Conservation (phyloP, 306 rosid genomes). For the Trichosanthes truncata region DNA sequence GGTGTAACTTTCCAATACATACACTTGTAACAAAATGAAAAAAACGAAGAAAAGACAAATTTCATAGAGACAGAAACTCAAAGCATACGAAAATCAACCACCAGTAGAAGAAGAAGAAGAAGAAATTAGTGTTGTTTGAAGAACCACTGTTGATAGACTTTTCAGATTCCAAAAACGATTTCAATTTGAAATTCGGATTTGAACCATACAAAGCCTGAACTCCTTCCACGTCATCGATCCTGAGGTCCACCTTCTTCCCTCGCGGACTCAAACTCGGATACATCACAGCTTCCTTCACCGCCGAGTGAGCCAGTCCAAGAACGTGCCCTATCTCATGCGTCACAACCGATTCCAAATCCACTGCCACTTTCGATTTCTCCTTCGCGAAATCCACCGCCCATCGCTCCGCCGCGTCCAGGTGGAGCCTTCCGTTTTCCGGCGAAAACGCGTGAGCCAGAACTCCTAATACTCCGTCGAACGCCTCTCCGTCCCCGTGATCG, state of each 20-base stretch:
- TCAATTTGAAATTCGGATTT: constrained; percentile 60
- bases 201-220: constrained; percentile 82
- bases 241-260: constrained; percentile 53
- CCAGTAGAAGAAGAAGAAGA: neutral
- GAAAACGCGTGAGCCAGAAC: constrained; percentile 87
- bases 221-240: constrained; percentile 79
- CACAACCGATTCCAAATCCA: constrained; percentile 89
- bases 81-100: neutral
- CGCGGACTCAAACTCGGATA: constrained; percentile 79
- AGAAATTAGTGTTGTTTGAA: neutral
- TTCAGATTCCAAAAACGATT: constrained; percentile 44
- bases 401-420: constrained; percentile 69
- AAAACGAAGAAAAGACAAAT: neutral
- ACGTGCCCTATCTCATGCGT: constrained; percentile 98
- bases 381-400: constrained; percentile 70
- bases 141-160: constrained; percentile 15
- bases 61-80: neutral
- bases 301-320: constrained; percentile 72
- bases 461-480: constrained; percentile 86
- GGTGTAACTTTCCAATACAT: neutral
- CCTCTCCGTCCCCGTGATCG: constrained; percentile 89
- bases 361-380: constrained; percentile 61
- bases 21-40: neutral
- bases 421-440: constrained; percentile 80
- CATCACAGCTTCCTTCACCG: constrained; percentile 78